phyloP scores from a whole-genome alignment of 345 rosid genomes.

The Lepidium aucheri region DNA sequence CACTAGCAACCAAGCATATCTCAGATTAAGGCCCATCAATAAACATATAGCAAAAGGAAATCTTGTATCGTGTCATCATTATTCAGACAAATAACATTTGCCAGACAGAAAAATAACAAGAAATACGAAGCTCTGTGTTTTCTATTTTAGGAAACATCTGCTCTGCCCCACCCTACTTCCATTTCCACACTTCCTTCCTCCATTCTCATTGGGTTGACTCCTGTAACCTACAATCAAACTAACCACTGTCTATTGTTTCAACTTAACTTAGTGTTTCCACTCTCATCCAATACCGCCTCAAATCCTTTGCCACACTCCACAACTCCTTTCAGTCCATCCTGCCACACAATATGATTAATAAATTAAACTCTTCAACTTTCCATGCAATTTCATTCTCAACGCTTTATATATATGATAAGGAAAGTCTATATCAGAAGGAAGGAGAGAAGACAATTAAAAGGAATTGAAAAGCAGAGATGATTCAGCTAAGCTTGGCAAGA shows the following conservation, averaged over 20 bases:
- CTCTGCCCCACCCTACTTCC: constrained; percentile 50
- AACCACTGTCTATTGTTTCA: not conserved
- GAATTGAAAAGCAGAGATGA: not conserved
- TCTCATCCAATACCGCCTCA: constrained; percentile 42
- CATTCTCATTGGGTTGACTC: constrained; percentile 41
- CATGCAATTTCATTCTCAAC: not conserved
- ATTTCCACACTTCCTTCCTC: constrained; percentile 58
- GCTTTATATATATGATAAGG: not conserved
- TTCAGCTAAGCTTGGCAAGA: constrained; percentile 1
- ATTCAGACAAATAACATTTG: not conserved
- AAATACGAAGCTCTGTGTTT: not conserved
- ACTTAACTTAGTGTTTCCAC: constrained; percentile 45
- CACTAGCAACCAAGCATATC: too few species aligned
- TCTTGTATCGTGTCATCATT: not conserved
- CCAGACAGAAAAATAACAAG: constrained; percentile 1
- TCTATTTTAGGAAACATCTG: constrained; percentile 44
- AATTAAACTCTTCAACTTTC: not conserved
- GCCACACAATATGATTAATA: not conserved
- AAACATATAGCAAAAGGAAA: not conserved
- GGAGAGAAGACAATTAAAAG: not conserved
- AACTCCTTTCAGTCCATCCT: constrained; percentile 52
- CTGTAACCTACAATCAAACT: constrained; percentile 42
- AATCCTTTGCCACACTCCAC: constrained; percentile 50
- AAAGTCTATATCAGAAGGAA: too few species aligned
- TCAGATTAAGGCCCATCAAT: not conserved